Evolutionary conservation across 345 rosid species (phyloP).

Genomic region (Lepidium sativum): DNA sequence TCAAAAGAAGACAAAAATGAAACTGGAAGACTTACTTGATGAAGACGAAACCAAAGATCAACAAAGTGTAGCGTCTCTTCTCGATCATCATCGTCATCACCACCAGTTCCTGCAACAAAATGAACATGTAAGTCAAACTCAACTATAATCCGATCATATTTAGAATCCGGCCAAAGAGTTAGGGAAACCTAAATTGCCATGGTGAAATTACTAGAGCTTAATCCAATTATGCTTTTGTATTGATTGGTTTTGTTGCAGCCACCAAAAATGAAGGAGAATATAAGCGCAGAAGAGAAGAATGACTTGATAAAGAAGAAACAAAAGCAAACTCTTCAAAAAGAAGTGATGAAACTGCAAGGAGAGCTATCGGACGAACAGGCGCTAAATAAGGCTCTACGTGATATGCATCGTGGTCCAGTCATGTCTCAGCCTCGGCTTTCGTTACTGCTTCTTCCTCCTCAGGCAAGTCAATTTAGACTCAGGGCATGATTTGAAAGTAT

Average conservation of each 20-base stretch:
- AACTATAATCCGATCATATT: background rate
- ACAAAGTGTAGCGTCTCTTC: conserved; percentile 14
- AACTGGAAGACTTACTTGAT: conserved; percentile 70
- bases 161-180: background rate
- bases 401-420: conserved; percentile 52
- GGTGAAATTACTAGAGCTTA: background rate
- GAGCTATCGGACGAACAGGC: conserved; percentile 55
- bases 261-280: conserved; percentile 1
- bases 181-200: background rate
- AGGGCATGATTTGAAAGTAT: background rate
- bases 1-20: conserved; percentile 34
- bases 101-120: background rate
- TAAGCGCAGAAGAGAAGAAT: conserved; percentile 32
- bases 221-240: background rate
- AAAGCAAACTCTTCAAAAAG: conserved; percentile 8
- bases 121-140: conserved; percentile 14
- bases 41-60: conserved; percentile 37
- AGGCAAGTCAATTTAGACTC: conserved; percentile 24
- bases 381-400: conserved; percentile 49
- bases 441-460: conserved; percentile 69
- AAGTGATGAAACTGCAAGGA: conserved; percentile 46
- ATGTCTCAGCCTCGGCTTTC: conserved; percentile 49
- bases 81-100: conserved; percentile 24
- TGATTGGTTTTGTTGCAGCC: background rate
- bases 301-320: conserved; percentile 50